phyloP scores from a whole-genome alignment of 495 filamentous ascomycete genomes.

The Aspergillus bertholletiae region DNA sequence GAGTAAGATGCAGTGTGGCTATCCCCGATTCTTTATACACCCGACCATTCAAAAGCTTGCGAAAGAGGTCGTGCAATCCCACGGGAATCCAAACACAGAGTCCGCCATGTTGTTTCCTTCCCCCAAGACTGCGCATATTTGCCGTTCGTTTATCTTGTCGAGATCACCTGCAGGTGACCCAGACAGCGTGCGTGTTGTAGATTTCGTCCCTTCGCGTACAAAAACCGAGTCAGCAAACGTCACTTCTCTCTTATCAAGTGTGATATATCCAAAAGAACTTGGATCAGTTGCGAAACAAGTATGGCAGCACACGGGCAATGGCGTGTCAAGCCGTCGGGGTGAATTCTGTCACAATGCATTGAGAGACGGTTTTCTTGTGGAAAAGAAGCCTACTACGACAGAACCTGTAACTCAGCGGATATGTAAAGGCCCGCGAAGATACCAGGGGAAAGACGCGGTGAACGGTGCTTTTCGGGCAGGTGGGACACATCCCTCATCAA shows the following conservation, averaged over 20 bases:
- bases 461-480: slow-evolving; percentile 20
- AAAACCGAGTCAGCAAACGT: slow-evolving; percentile 26
- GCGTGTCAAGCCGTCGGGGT: slow-evolving; percentile 84
- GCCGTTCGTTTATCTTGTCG: slow-evolving; percentile 64
- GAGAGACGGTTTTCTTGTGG: slow-evolving; percentile 64
- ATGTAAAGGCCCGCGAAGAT: slow-evolving; percentile 66
- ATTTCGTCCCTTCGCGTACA: slow-evolving; percentile 56
- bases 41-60: slow-evolving; percentile 74
- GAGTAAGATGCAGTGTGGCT: slow-evolving; percentile 81
- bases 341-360: slow-evolving; percentile 81
- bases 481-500: slow-evolving; percentile 4
- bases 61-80: slow-evolving; percentile 57
- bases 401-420: slow-evolving; percentile 39
- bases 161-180: slow-evolving; percentile 46
- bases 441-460: slow-evolving; percentile 57
- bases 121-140: slow-evolving; percentile 59
- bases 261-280: slow-evolving; percentile 64
- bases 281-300: slow-evolving; percentile 77
- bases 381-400: slow-evolving; percentile 26
- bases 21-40: slow-evolving; percentile 94
- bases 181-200: slow-evolving; percentile 57
- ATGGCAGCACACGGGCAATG: slow-evolving; percentile 97
- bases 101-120: slow-evolving; percentile 82
- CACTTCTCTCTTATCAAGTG: slow-evolving; percentile 60
- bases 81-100: slow-evolving; percentile 56